Evolutionary conservation across 1,139 yeast species (phyloP), one percentile per base, ranked within the genome.

Genomic region (Candida glucosophila): DNA sequence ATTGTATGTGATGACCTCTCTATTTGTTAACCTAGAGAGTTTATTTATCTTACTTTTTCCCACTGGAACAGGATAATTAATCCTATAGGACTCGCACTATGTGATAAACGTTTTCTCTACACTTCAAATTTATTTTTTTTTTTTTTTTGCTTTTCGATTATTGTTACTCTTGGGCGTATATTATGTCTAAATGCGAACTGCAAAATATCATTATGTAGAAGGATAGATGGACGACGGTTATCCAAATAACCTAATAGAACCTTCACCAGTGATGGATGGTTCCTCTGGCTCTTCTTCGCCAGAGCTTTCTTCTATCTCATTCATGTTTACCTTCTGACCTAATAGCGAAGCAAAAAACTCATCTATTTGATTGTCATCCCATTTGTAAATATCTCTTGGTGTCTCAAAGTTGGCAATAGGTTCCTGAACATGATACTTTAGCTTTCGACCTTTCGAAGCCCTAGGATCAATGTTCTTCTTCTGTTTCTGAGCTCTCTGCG

Each of bases 361-460:
- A 52, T 88, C 97, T 25, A 85, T 83, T 54, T 88, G 96, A 36
- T 77, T 79, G 45, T 86, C 95, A 29, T 70, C 72, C 97, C 97
- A 88, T 32, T 62, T 62, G 39, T 67, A 62, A 11, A 63, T 55
- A 20, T 66, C 66, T 23, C 47, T 39, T 16, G 97, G 95, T 2
- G 94, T 81, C 48, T 83, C 95, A 49, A 78, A 90, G 47, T 90
- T 88, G 30, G 86, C 83, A 27, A 92, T 67, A 35, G 79, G 80
- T 34, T 90, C 97, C 50, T 90, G 97, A 12, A 85, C 75, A 19
- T 82, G 79, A 49, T 73, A 90, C 31, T 83, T 73, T 36, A 92
- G 61, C 50, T 85, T 86, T 37, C 98, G 68, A 13, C 97, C 98
- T 61, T 92, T 92, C 14, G 96, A 85, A 0, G 96, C 96, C 58